Evolutionary conservation across 164 flowering plant species (phyloP), one percentile per base, ranked within the genome.

Genomic region (Annona cherimola): DNA sequence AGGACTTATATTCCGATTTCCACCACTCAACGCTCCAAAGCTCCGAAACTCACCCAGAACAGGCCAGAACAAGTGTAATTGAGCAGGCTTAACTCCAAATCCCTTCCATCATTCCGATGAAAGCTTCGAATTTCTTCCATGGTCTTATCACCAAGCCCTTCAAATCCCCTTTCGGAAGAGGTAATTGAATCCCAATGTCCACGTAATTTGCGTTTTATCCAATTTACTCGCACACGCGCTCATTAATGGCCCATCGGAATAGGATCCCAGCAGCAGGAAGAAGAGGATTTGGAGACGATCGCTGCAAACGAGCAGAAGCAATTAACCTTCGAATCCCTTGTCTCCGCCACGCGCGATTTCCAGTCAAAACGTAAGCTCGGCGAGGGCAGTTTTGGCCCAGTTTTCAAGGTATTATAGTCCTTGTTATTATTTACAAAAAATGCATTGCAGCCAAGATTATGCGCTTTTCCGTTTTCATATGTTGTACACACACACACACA

Each of bases 361-460:
- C 81, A 89, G 73, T 72, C 77, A 0, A 70, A 67, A 68, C 69
- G 82, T 69, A 90, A 89, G 86, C 94, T 95, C 57, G 98, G 99
- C 7, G 79, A 92, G 76, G 98, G 98, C 1, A 97, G 97, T 2
- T 94, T 94, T 65, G 98, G 97, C 5, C 92, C 98, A 8, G 85
- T 83, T 6, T 83, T 67, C 61, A 82, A 82, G 81, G 85, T 82
- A 61, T 16, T 44, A 19, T 4, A 3, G 2, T 16, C 9, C 45
- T n/a, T 8, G 1, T 55, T 50, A 16, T 4, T 8, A 4, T 19
- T 54, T 57, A 12, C 4, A 57, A 12, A 19, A 57, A 57, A 57
- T 57, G 14, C 14, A 16, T 57, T 4, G n/a, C 61, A 12, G 61
- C 14, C 14, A 57, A 12, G 63, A 3, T 14, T 61, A 9, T 61